Conservation (phyloP, 495 filamentous ascomycete genomes). For the Aspergillus baeticus region DNA sequence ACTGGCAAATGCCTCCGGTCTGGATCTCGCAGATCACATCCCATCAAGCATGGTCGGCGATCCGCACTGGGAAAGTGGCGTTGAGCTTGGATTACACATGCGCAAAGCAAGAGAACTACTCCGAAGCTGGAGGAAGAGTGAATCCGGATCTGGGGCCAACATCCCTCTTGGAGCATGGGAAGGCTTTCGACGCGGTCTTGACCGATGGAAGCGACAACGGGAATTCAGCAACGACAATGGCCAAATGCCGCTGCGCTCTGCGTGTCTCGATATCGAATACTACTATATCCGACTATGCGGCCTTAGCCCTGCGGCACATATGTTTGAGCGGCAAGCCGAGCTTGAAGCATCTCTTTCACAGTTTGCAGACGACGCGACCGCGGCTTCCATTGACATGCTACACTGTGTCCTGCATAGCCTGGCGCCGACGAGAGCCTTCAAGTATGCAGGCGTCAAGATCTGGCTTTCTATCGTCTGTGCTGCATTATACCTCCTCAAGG, state of each 20-base stretch:
- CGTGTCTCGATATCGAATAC: conserved; percentile 3
- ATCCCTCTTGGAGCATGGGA: neutral
- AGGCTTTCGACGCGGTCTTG: neutral
- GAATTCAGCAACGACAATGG: neutral
- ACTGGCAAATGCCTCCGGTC: neutral
- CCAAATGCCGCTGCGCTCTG: neutral
- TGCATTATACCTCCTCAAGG: conserved; percentile 2
- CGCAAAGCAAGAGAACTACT: neutral
- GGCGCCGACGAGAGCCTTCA: neutral
- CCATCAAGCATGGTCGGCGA: neutral
- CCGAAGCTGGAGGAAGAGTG: neutral
- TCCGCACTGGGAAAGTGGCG: neutral
- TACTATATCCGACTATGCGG: conserved; percentile 1
- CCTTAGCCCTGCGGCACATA: neutral
- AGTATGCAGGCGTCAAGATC: neutral
- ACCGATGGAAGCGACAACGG: neutral
- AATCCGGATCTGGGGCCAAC: neutral
- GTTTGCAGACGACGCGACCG: too few relatives aligned
- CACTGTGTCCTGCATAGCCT: neutral
- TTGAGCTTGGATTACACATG: neutral
- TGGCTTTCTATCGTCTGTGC: conserved; percentile 2
- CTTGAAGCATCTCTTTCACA: too few relatives aligned
- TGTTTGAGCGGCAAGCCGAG: neutral
- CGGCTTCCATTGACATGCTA: too few relatives aligned
- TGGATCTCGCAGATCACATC: neutral